These are phyloP conservation scores for Trametes cingulata DNA, from an alignment of 768 basidiomycete genomes.

Conservation along the genomic window DNA sequence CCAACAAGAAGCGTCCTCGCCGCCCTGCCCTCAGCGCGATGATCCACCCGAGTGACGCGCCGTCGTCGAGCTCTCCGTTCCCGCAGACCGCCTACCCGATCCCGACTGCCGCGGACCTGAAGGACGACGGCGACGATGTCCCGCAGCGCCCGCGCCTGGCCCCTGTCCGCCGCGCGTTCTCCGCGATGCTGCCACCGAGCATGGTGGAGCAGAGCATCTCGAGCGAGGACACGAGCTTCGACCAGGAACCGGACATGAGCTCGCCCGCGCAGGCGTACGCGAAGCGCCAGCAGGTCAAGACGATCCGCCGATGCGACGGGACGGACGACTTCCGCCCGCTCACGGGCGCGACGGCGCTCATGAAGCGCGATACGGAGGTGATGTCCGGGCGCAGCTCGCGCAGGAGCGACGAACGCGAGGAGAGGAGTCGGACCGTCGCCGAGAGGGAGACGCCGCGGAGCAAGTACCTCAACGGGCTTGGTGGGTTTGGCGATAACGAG, in stretches of 20 bases:
- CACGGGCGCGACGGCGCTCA: constrained; percentile 62
- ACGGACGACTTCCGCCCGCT: constrained; percentile 78
- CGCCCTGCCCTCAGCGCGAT: constrained; percentile 69
- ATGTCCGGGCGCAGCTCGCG: constrained; percentile 25
- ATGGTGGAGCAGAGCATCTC: constrained; percentile 44
- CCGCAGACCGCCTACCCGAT: constrained; percentile 33
- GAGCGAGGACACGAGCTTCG: constrained; percentile 49
- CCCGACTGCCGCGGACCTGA: constrained; percentile 18
- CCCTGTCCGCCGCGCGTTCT: constrained; percentile 71
- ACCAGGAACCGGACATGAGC: constrained; percentile 58
- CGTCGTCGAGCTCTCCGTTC: constrained; percentile 8
- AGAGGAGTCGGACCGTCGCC: constrained; percentile 6
- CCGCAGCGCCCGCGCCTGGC: constrained; percentile 35
- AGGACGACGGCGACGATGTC: constrained; percentile 13
- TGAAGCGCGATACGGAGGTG: constrained; percentile 45
- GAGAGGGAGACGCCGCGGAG: constrained; percentile 33
- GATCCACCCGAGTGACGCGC: constrained; percentile 46
- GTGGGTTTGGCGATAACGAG: constrained; percentile 93
- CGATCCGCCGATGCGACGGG: constrained; percentile 77
- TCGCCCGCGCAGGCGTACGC: constrained; percentile 83
- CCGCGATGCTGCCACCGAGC: constrained; percentile 58
- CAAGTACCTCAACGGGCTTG: constrained; percentile 50
- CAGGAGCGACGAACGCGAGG: constrained; percentile 25
- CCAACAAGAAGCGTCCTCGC: constrained; percentile 56
- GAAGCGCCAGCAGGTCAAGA: constrained; percentile 73